Evolutionary conservation across 805 yeast species (phyloP).

Genomic region (Starmerella ratchasimensis): DNA sequence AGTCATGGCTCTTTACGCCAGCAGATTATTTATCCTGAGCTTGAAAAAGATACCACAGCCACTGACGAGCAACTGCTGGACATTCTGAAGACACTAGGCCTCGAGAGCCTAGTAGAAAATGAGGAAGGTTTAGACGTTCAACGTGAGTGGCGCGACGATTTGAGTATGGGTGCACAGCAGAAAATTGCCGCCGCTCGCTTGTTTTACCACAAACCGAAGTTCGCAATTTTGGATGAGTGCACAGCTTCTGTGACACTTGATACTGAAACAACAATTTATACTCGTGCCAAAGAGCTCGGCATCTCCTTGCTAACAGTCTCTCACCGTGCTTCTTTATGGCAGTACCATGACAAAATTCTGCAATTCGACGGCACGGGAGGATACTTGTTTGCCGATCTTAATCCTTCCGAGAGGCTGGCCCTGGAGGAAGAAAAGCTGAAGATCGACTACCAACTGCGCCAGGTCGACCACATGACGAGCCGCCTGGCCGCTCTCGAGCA

Average conservation of each 20-base stretch:
- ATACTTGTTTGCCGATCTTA: conserved; percentile 45
- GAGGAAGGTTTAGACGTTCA: conserved; percentile 48
- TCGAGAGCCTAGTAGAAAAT: conserved; percentile 25
- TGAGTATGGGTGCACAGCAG: conserved; percentile 86
- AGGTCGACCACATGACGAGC: conserved; percentile 51
- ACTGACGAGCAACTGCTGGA: conserved; percentile 27
- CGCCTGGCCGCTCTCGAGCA: conserved; percentile 43
- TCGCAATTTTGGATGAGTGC: conserved; percentile 92
- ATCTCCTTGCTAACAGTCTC: conserved; percentile 82
- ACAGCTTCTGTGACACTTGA: conserved; percentile 87
- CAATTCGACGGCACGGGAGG: conserved; percentile 80
- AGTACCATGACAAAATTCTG: conserved; percentile 68
- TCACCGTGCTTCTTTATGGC: conserved; percentile 85
- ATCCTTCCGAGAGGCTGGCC: conserved; percentile 57
- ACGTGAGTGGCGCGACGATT: conserved; percentile 77
- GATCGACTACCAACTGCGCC: conserved; percentile 57
- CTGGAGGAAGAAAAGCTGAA: conserved; percentile 66
- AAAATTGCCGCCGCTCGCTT: conserved; percentile 84
- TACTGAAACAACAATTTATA: conserved; percentile 80
- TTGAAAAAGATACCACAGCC: conserved; percentile 35
- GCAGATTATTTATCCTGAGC: conserved; percentile 79
- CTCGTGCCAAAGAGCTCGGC: conserved; percentile 62
- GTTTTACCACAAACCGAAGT: conserved; percentile 80
- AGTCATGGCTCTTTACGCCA: conserved; percentile 69
- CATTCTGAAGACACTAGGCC: conserved; percentile 27